Evolutionary conservation across 192 early-diverging fungal species (phyloP).

Genomic region (Hyaloraphidium curvatum): DNA sequence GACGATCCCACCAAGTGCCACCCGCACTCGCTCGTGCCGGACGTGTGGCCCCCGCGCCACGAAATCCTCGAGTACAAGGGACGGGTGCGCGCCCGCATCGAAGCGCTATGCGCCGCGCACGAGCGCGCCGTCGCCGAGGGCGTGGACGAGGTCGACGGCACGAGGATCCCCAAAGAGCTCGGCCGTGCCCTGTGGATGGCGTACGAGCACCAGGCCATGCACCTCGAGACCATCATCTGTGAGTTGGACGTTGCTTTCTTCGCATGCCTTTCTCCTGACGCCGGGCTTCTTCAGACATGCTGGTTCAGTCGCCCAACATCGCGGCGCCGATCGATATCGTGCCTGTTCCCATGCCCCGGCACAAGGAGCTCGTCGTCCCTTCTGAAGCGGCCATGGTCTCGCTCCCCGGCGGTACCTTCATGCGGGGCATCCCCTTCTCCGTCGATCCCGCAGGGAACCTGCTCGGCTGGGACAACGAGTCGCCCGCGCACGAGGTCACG

Average conservation of each 20-base stretch:
- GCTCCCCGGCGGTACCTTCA: neutral
- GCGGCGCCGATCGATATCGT: conserved; percentile 18
- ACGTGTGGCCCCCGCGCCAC: conserved; percentile 50
- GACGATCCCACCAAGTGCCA: conserved; percentile 54
- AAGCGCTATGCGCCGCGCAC: conserved; percentile 17
- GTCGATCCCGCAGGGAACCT: conserved; percentile 8
- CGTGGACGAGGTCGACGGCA: neutral
- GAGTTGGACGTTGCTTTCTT: neutral
- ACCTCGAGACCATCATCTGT: conserved; percentile 37
- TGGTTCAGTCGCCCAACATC: conserved; percentile 40
- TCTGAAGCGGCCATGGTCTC: neutral
- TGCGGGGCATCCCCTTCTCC: neutral
- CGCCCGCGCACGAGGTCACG: conserved; percentile 22
- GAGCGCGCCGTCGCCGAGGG: neutral
- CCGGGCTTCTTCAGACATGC: conserved; percentile 40
- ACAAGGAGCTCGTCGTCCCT: neutral
- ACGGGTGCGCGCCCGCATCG: conserved; percentile 33
- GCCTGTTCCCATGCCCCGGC: neutral
- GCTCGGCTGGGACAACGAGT: conserved; percentile 89
- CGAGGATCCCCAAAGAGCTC: conserved; percentile 11
- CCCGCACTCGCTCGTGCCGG: conserved; percentile 32
- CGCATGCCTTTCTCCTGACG: neutral
- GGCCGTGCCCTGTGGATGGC: conserved; percentile 61
- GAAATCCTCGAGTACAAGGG: conserved; percentile 47
- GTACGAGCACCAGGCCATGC: conserved; percentile 89